phyloP scores from a whole-genome alignment of 176 grass and related monocot species.

The Puccinellia tenuiflora region DNA sequence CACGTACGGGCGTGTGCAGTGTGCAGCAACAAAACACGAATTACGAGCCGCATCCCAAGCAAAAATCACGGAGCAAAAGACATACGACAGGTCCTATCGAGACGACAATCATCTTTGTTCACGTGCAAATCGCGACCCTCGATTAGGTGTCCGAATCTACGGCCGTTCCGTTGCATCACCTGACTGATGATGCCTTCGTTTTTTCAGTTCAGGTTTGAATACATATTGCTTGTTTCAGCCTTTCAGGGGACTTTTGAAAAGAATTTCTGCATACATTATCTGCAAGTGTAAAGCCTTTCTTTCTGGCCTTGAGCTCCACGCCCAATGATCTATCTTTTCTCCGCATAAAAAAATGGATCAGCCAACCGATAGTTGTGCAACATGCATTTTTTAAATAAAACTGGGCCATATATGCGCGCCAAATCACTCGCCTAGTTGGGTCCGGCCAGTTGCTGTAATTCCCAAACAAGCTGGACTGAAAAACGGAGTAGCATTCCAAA shows the following conservation, averaged over 20 bases:
- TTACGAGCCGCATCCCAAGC: neutral
- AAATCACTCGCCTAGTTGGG: neutral
- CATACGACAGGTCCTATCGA: constrained; percentile 16
- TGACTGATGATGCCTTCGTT: neutral
- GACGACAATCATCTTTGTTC: constrained; percentile 1
- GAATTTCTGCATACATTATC: constrained; percentile 10
- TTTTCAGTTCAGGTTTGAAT: neutral
- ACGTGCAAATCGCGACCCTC: neutral
- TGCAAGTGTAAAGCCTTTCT: constrained; percentile 17
- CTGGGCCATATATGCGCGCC: neutral
- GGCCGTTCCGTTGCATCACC: neutral
- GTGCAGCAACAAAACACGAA: neutral
- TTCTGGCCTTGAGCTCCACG: constrained; percentile 39
- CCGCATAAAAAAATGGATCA: neutral
- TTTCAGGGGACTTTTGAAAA: too few relatives aligned
- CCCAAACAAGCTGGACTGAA: neutral
- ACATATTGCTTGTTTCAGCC: neutral
- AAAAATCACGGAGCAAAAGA: neutral
- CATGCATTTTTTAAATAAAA: neutral
- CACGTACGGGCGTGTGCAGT: neutral
- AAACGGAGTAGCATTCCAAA: neutral
- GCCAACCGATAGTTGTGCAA: neutral
- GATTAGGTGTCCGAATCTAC: constrained; percentile 4
- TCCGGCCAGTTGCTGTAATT: neutral
- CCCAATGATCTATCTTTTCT: constrained; percentile 13